A percentile compares a stretch with the other conserved stretches of the same genome.
Evolutionary conservation across 805 yeast species (phyloP).

Genomic region (Clavispora carvajalis): DNA sequence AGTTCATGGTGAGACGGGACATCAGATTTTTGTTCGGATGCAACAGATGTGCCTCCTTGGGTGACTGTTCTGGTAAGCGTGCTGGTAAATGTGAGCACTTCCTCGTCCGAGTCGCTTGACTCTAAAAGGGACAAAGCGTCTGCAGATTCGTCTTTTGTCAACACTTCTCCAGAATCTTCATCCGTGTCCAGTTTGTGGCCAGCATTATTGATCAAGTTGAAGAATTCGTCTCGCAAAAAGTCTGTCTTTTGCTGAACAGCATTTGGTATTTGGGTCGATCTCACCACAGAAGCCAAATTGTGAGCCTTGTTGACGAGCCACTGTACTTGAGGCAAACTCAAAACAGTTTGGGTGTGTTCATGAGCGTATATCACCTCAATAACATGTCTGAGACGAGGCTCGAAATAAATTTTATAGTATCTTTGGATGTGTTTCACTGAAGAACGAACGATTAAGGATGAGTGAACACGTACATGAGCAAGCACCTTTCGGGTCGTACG

Average conservation of each 20-base stretch:
- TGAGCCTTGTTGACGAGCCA: constrained; percentile 1
- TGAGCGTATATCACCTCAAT: background rate
- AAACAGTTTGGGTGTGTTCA: background rate
- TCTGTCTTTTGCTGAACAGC: constrained; percentile 12
- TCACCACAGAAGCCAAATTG: constrained; percentile 3
- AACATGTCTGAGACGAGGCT: background rate
- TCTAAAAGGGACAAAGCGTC: constrained; percentile 7
- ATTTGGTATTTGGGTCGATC: constrained; percentile 3
- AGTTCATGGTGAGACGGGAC: background rate
- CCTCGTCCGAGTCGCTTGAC: constrained; percentile 2
- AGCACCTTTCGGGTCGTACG: constrained; percentile 4
- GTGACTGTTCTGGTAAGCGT: background rate
- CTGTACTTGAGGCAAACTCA: background rate
- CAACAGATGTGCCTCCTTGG: background rate
- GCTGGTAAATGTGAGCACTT: background rate
- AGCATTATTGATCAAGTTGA: constrained; percentile 3
- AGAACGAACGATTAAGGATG: background rate
- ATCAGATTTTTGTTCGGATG: background rate
- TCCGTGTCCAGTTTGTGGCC: too few relatives aligned
- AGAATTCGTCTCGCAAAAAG: constrained; percentile 9
- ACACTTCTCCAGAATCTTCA: background rate
- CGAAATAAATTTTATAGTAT: background rate
- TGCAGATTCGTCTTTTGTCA: constrained; percentile 3
- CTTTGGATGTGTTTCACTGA: background rate
- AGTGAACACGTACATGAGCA: background rate